Conservation (phyloP, 805 yeast genomes). For the Yarrowia deformans region DNA sequence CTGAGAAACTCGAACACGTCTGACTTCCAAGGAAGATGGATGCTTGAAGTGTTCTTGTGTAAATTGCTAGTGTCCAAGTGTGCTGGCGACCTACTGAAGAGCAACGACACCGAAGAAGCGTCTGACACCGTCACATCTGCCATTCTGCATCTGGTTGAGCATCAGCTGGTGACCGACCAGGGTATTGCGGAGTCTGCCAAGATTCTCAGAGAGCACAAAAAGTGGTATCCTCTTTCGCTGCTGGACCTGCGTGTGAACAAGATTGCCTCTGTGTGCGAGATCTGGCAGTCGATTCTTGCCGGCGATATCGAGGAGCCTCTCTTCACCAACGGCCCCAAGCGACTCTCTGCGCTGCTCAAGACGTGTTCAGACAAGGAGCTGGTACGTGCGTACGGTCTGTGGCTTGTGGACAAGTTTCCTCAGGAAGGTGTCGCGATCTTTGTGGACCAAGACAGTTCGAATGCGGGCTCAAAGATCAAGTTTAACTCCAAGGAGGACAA, state of each 20-base stretch:
- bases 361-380: slow-evolving; percentile 46
- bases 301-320: slow-evolving; percentile 45
- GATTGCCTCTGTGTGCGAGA: slow-evolving; percentile 46
- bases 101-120: neutral
- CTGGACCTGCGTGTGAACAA: slow-evolving; percentile 45
- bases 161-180: slow-evolving; percentile 11
- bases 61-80: slow-evolving; percentile 1
- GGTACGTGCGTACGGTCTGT: slow-evolving; percentile 52
- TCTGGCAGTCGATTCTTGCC: slow-evolving; percentile 40
- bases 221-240: slow-evolving; percentile 47
- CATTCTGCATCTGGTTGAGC: slow-evolving; percentile 16
- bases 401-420: slow-evolving; percentile 49
- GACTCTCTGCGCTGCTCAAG: slow-evolving; percentile 46
- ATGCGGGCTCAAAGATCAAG: slow-evolving; percentile 37
- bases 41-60: slow-evolving; percentile 12
- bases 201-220: slow-evolving; percentile 43
- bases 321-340: slow-evolving; percentile 46
- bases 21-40: slow-evolving; percentile 24
- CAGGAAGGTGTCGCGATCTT: slow-evolving; percentile 50
- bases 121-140: neutral
- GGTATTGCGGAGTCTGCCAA: slow-evolving; percentile 42
- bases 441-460: slow-evolving; percentile 42
- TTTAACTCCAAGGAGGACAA: slow-evolving; percentile 46
- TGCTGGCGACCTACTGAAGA: neutral
- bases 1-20: slow-evolving; percentile 1